Evolutionary conservation across 208 protist genomes (phyloP).

Genomic region (Phytomonas serpens): DNA sequence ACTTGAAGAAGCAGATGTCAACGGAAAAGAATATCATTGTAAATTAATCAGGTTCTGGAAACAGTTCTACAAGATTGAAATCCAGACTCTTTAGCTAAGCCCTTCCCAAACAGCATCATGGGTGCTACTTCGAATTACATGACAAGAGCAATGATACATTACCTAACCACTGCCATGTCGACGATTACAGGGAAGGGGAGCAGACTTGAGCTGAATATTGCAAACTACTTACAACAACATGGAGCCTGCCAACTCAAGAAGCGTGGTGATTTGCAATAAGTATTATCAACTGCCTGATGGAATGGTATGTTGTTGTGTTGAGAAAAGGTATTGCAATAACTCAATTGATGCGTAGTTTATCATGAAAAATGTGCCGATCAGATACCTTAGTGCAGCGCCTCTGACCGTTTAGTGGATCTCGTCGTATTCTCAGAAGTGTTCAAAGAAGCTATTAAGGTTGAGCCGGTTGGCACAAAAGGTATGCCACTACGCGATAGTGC

Average conservation of each 20-base stretch:
- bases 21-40: neutral
- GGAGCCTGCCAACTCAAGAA: neutral
- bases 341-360: neutral
- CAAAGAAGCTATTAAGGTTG: neutral
- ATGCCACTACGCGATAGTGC: neutral
- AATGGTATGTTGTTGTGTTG: neutral
- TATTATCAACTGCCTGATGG: neutral
- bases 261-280: neutral
- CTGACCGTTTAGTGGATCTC: neutral
- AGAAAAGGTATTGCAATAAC: neutral
- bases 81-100: neutral
- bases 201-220: neutral
- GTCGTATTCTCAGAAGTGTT: neutral
- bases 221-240: neutral
- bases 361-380: neutral
- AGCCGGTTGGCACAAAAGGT: neutral
- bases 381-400: neutral
- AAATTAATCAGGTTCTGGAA: neutral
- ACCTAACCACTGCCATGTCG: neutral
- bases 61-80: neutral
- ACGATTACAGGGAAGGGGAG: neutral
- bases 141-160: neutral
- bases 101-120: neutral
- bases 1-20: neutral
- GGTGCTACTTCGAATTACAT: neutral